Evolutionary conservation across 2,329 filamentous ascomycete species (phyloP), one percentile per base, ranked within the genome.

Genomic region (Oidium heveae): DNA sequence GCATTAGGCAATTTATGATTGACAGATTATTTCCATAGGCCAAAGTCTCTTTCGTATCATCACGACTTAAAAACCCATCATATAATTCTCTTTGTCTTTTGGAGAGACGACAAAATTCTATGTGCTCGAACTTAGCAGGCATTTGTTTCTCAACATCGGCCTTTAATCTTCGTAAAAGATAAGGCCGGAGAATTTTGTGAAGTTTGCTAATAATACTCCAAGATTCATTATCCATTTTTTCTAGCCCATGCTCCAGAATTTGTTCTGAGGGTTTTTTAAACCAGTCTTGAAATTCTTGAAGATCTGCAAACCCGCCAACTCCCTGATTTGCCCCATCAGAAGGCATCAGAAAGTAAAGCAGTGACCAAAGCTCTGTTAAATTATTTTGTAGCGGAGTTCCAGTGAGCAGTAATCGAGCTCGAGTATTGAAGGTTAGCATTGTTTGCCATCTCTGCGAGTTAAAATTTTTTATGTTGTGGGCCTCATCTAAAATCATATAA

Each of bases 391-490:
- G 73, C 1, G 93, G 91, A 0, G 91, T 98, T 56, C 91, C 91
- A 0, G 91, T 98, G 12, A 98, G 73, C 0, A 98, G 70, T 12
- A 98, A 75, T 36, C 91, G 79, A 32, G 88, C 82, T 58, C 83
- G 80, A 0, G 91, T 96, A 62, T 93, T 89, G 70, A 98, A 93
- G 0, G 84, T 91, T 22, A 98, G 77, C 59, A 98, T 75, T 0
- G 87, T 89, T 66, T 96, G 91, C 88, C 91, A 98, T 59, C 89
- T 75, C 66, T 95, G 88, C 1, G 89, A 95, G 63, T 94, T 88
- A 73, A 96, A 98, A 68, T 98, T 98, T 65, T 98, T 96, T 74
- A 98, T 98, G 68, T 98, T 96, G 71, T 98, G 91, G 0, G 93
- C 91, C 69, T 98, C 91, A 61, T 98, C 91, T 1, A 98, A 76